phyloP scores from a whole-genome alignment of 2,329 filamentous ascomycete genomes.

The Pezicula rhizophila region DNA sequence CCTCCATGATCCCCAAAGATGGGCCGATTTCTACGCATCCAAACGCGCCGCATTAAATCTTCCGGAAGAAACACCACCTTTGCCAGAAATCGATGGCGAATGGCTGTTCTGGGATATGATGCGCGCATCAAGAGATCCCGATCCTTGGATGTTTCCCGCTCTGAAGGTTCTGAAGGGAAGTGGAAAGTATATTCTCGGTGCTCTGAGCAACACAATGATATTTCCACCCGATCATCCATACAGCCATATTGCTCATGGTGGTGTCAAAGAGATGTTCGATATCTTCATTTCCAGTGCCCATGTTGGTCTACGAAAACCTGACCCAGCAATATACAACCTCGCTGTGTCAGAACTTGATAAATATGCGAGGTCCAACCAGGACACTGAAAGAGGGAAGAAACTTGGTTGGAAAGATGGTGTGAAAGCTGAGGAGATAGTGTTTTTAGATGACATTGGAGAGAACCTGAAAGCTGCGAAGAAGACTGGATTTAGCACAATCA shows the following conservation, averaged over 20 bases:
- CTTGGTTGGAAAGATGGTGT: slow-evolving; percentile 47
- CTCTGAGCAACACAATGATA: slow-evolving; percentile 83
- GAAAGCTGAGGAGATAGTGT: slow-evolving; percentile 64
- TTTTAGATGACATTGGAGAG: slow-evolving; percentile 83
- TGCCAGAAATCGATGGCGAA: slow-evolving; percentile 71
- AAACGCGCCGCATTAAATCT: slow-evolving; percentile 33
- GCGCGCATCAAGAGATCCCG: slow-evolving; percentile 59
- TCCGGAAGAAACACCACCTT: slow-evolving; percentile 44
- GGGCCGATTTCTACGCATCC: slow-evolving; percentile 59
- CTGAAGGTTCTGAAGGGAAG: slow-evolving; percentile 61
- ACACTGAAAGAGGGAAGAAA: slow-evolving; percentile 31
- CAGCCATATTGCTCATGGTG: slow-evolving; percentile 46
- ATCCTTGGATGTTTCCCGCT: slow-evolving; percentile 86
- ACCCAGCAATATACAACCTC: slow-evolving; percentile 72
- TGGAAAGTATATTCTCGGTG: slow-evolving; percentile 66
- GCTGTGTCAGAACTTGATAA: slow-evolving; percentile 62
- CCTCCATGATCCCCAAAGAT: slow-evolving; percentile 59
- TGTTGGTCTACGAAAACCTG: slow-evolving; percentile 81
- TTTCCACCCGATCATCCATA: slow-evolving; percentile 73
- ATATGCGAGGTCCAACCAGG: slow-evolving; percentile 48
- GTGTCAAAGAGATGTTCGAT: slow-evolving; percentile 68
- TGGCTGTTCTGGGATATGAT: slow-evolving; percentile 91
- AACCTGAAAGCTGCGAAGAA: slow-evolving; percentile 77
- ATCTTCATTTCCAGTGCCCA: slow-evolving; percentile 84
- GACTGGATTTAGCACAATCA: slow-evolving; percentile 75